A percentile compares a stretch with the other conserved stretches of the same genome.
Conservation (phyloP, 441 rosid species). For the Geranium incanum region DNA sequence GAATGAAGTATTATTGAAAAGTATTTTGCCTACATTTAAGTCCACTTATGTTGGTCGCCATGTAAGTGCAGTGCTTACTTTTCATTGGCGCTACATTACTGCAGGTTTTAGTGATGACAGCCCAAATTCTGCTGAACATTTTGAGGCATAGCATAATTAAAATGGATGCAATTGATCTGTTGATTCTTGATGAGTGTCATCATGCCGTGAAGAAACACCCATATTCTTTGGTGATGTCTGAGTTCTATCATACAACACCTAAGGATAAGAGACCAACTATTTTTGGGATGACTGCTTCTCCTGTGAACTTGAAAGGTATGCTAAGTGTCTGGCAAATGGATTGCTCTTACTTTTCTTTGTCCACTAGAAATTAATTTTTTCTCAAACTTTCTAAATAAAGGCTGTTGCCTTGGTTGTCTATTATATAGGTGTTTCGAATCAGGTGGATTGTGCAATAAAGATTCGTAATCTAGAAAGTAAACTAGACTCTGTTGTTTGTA, state of each 20-base stretch:
- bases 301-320: conserved; percentile 92
- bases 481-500: conserved; percentile 84
- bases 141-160: conserved; percentile 92
- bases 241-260: conserved; percentile 84
- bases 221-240: conserved; percentile 97
- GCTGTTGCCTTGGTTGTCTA: conserved; percentile 13
- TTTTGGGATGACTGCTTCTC: conserved; percentile 99
- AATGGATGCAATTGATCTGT: conserved; percentile 87
- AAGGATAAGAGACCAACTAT: conserved; percentile 93
- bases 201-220: conserved; percentile 99
- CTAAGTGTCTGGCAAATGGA: background rate
- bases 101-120: conserved; percentile 97
- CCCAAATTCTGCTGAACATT: conserved; percentile 91
- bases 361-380: conserved; percentile 8
- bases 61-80: conserved; percentile 4
- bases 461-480: conserved; percentile 96
- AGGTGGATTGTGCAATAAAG: conserved; percentile 93
- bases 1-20: background rate
- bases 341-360: conserved; percentile 10
- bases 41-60: background rate
- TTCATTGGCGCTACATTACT: background rate
- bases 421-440: conserved; percentile 87
- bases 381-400: conserved; percentile 4
- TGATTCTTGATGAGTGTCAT: conserved; percentile 94
- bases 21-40: background rate